Base-by-base conservation (phyloP, 768 basidiomycete genomes). In the Pulveroboletus frians region DNA sequence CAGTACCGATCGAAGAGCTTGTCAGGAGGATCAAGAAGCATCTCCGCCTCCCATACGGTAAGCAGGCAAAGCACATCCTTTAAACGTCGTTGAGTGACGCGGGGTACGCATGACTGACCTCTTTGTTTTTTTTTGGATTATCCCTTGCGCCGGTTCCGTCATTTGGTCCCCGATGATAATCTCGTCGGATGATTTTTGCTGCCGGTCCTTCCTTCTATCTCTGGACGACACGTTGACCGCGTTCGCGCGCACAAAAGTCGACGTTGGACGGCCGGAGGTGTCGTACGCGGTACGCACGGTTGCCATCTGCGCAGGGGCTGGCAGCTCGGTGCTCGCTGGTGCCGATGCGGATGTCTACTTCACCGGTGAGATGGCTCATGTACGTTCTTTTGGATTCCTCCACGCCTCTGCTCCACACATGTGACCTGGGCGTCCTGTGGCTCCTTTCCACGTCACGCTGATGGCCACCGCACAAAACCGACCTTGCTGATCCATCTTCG, bases 281-380 rank as follows among this genome's bases (percentile, higher is more conserved):
- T 36, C 57, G 47, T 59, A 64, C 53, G 57, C 66, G 54, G 60
- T 86, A 43, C 69, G 71, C 48, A 81, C 82, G 26, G 77, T 96
- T 49, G 93, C 89, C 44, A 84, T 97, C 51, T 96, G 94, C 67
- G 93, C 93, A 31, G 95, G 95, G 31, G 85, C 86, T 26, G 94
- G 92, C 42, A 87, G 80, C 2, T 85, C 84, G 38, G 74, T 94
- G 65, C 77, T 97, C 41, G 67, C 74, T 17, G 84, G 80, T 42
- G 74, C 80, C 34, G 69, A 79, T 39, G 93, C 92, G 34, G 93
- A 96, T 66, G 79, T 93, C 21, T 92, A 88, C 66, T 76, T 93
- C 59, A 97, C 95, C 3, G 95, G 95, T 9, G 92, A 97, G 71
- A 89, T 94, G 88, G 66, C 78, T 17, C 93, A 95, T 69, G 90